These are phyloP conservation scores for Pseudogymnoascus sp. DNA, from an alignment of 2,329 filamentous ascomycete species.

Conservation along the genomic window DNA sequence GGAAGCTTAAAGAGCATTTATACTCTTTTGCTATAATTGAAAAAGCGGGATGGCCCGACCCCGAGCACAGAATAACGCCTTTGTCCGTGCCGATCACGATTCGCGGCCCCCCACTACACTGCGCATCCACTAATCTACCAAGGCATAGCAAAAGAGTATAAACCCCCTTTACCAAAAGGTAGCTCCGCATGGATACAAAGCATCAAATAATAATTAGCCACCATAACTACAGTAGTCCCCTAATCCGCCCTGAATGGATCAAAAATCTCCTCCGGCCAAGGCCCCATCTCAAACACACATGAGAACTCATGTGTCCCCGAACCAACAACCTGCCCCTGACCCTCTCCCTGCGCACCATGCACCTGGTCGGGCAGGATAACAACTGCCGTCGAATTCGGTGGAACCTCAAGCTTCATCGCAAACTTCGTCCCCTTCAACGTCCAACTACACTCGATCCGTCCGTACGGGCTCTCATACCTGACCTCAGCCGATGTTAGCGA, in stretches of 20 bases:
- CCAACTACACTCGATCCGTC: slow-evolving; percentile 21
- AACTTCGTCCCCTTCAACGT: slow-evolving; percentile 13
- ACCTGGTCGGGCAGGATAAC: slow-evolving; percentile 14
- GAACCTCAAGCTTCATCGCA: slow-evolving; percentile 15
- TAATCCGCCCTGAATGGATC: neutral
- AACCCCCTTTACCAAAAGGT: no score
- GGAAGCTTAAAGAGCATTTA: no score
- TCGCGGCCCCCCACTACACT: no score
- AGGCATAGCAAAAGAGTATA: no score
- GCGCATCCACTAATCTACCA: no score
- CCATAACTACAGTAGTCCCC: neutral
- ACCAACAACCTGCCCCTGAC: slow-evolving; percentile 6
- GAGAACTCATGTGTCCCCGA: slow-evolving; percentile 8
- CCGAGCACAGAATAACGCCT: no score
- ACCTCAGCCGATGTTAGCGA: slow-evolving; percentile 24
- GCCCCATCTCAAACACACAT: slow-evolving; percentile 6
- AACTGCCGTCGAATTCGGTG: slow-evolving; percentile 17
- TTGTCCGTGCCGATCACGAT: no score
- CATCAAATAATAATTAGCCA: neutral
- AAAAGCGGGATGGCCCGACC: no score
- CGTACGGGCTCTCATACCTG: slow-evolving; percentile 25
- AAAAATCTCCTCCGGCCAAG: slow-evolving; percentile 4
- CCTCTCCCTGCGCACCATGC: neutral
- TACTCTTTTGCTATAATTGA: no score
- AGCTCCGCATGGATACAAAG: no score